Base-by-base conservation (phyloP, 2,329 filamentous ascomycete species). In the Diplodia corticola region DNA sequence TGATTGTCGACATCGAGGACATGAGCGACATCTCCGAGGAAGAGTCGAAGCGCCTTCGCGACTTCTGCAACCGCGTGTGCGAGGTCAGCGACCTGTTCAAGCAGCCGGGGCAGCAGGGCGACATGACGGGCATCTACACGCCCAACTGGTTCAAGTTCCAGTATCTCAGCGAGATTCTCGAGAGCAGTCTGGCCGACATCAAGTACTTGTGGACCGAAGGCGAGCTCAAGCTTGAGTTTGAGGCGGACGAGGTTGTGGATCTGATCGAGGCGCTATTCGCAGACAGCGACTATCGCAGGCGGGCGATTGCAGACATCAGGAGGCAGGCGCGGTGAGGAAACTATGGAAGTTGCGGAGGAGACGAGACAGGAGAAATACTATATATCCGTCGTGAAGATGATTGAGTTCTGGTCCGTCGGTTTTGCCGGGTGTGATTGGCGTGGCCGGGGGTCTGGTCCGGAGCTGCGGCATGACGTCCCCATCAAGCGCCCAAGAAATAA, bases 141-240 rank as follows among this genome's bases (percentile, higher is more conserved):
- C 82, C 84, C 4, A 85, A 84, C 69, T 89, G 87, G 87, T 79
- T 89, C 68, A 86, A 86, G 67, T 89, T 89, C 72, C 86, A 88
- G 72, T 89, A 89, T 70, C 73, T 89, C 63, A 78, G 83, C 49
- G 87, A 89, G 69, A 88, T 89, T 51, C 73, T 89, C 63, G 87
- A 89, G 64, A 84, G 84, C 65, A 86, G 82, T 57, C 76, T 89
- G 17, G 87, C 85, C 22, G 87, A 89, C 71, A 89, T 89, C 76
- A 88, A 85, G 71, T 89, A 85, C 69, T 74, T 89, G 50, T 89
- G 87, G 87, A 81, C 80, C 2, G 86, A 89, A 70, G 85, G 86
- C n/a, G 87, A 87, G 73, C 71, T 89, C 70, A 84, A 83, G 67
- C 73, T 88, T 65, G 87, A 89, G 71, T 89, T 89, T 76, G 82